These are phyloP conservation scores for Huntiella bhutanensis DNA, from an alignment of 2,329 filamentous ascomycete genomes.

Conservation along the genomic window DNA sequence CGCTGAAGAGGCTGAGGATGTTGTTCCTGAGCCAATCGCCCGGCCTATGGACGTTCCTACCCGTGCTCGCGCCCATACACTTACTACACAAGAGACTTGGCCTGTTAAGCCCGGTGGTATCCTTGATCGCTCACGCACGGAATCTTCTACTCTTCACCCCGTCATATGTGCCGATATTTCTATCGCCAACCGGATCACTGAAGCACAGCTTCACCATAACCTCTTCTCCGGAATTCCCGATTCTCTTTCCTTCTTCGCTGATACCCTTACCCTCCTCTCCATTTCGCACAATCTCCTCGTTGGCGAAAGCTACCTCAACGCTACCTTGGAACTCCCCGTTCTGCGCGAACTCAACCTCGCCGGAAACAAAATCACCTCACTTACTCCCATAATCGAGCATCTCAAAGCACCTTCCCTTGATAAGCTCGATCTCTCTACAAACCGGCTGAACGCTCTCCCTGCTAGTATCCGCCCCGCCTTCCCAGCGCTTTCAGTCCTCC, in stretches of 20 bases:
- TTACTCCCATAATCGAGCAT: constrained; percentile 44
- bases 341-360: constrained; percentile 62
- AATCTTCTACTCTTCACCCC: constrained; percentile 40
- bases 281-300: constrained; percentile 57
- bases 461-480: constrained; percentile 42
- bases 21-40: not conserved
- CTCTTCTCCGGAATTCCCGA: constrained; percentile 50
- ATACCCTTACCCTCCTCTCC: constrained; percentile 51
- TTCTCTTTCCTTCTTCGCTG: constrained; percentile 51
- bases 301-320: constrained; percentile 44
- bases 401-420: constrained; percentile 58
- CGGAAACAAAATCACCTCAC: constrained; percentile 51
- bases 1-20: not conserved
- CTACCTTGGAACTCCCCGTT: constrained; percentile 48
- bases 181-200: constrained; percentile 29
- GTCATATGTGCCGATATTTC: constrained; percentile 37
- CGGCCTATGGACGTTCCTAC: constrained; percentile 19
- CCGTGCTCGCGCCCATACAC: constrained; percentile 29
- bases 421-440: constrained; percentile 64
- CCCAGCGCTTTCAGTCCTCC: constrained; percentile 49
- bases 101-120: constrained; percentile 39
- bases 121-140: constrained; percentile 50
- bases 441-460: constrained; percentile 58
- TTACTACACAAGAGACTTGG: constrained; percentile 31
- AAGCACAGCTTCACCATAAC: constrained; percentile 61